A percentile compares a stretch with the other conserved stretches of the same genome.
Evolutionary conservation across 2,329 filamentous ascomycete genomes (phyloP).

Genomic region (Nemania sp.): DNA sequence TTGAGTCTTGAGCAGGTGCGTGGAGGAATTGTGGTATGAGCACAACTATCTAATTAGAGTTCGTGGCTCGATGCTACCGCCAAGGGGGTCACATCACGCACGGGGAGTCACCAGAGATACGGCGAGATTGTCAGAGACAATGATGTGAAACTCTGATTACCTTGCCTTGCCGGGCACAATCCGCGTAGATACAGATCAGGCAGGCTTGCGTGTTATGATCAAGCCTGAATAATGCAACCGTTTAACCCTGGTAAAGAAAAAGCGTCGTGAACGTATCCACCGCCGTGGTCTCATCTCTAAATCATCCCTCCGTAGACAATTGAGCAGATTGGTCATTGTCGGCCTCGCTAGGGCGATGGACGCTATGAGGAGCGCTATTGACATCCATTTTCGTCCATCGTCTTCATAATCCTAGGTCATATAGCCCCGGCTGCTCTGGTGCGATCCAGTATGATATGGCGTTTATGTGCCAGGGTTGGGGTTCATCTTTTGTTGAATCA

Average conservation of each 20-base stretch:
- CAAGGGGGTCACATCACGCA: not conserved
- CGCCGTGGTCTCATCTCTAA: conserved; percentile 33
- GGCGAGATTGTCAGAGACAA: conserved; percentile 25
- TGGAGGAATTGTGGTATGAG: not conserved
- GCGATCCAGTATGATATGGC: conserved; percentile 25
- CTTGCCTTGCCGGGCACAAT: conserved; percentile 33
- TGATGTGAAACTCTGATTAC: conserved; percentile 27
- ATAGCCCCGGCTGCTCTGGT: conserved; percentile 37
- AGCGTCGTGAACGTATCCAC: conserved; percentile 34
- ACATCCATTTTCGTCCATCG: conserved; percentile 35
- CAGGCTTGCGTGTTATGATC: conserved; percentile 30
- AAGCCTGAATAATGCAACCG: conserved; percentile 37
- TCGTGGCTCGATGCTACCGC: not conserved
- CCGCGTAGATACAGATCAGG: conserved; percentile 35
- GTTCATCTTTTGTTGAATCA: conserved; percentile 45
- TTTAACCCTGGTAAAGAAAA: conserved; percentile 38
- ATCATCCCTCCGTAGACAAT: conserved; percentile 30
- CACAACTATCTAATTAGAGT: not conserved
- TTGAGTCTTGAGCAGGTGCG: not conserved
- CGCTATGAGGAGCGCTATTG: conserved; percentile 31
- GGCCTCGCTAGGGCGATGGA: conserved; percentile 33
- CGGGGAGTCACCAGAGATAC: not conserved
- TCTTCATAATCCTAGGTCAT: conserved; percentile 34
- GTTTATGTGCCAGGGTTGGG: conserved; percentile 48
- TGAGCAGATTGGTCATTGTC: conserved; percentile 34